Percentiles rank a stretch among this genome's conserved stretches.
Conservation (phyloP, 306 rosid species). For the Clitoria ternatea region DNA sequence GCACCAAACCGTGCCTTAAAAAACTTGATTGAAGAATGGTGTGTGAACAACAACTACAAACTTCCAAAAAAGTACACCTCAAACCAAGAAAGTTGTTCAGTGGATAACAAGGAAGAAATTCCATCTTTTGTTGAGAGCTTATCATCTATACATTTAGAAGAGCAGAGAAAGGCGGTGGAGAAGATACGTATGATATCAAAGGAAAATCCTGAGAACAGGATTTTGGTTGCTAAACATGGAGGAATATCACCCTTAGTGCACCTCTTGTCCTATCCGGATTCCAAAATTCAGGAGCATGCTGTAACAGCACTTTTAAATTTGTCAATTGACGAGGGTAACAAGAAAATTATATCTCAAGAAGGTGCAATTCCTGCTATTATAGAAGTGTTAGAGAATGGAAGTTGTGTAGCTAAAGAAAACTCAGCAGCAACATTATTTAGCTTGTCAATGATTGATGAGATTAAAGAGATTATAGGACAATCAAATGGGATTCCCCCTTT, state of each 20-base stretch:
- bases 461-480: conserved; percentile 55
- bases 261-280: conserved; percentile 65
- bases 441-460: conserved; percentile 81
- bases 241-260: conserved; percentile 72
- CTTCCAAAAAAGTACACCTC: conserved; percentile 42
- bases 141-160: conserved; percentile 45
- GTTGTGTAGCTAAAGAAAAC: conserved; percentile 66
- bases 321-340: conserved; percentile 77
- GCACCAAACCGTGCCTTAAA: conserved; percentile 47
- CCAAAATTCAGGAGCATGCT: conserved; percentile 70
- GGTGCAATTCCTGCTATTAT: conserved; percentile 80
- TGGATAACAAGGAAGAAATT: conserved; percentile 40
- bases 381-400: conserved; percentile 65
- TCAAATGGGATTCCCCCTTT: conserved; percentile 63
- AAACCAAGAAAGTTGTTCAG: conserved; percentile 28
- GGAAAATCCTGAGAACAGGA: conserved; percentile 71
- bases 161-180: conserved; percentile 62
- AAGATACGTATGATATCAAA: conserved; percentile 73
- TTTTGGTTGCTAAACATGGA: conserved; percentile 63
- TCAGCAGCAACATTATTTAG: conserved; percentile 88
- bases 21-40: conserved; percentile 65
- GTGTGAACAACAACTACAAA: conserved; percentile 52
- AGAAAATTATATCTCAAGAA: conserved; percentile 57
- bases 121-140: conserved; percentile 48
- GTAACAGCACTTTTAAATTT: conserved; percentile 77